phyloP scores from a whole-genome alignment of 371 early-diverging fungal genomes.

The Lichtheimia corymbifera region DNA sequence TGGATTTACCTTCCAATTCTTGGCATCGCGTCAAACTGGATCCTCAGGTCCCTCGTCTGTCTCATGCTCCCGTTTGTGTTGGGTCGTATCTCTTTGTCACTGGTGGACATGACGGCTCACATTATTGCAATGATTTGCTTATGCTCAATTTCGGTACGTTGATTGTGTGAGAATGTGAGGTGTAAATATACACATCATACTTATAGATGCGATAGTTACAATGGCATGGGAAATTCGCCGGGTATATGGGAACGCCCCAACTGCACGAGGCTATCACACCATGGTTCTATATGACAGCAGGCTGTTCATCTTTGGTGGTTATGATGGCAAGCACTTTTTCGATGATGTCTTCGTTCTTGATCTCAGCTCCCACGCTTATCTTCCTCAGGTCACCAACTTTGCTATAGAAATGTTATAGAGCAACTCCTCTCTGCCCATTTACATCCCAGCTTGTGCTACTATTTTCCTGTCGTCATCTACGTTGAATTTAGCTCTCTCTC shows the following conservation, averaged over 20 bases:
- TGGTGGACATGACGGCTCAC: conserved; percentile 84
- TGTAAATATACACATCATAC: conserved; percentile 7
- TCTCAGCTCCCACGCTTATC: conserved; percentile 73
- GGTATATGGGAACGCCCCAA: conserved; percentile 72
- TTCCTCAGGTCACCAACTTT: conserved; percentile 67
- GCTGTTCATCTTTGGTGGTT: conserved; percentile 84
- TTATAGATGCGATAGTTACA: conserved; percentile 45
- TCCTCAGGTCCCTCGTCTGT: conserved; percentile 68
- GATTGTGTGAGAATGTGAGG: background rate
- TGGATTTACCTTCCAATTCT: conserved; percentile 55
- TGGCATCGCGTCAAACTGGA: conserved; percentile 65
- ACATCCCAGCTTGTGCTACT: conserved; percentile 1
- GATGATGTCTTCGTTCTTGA: conserved; percentile 82
- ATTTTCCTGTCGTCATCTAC: background rate
- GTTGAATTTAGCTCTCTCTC: too few species aligned
- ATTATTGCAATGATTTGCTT: conserved; percentile 75
- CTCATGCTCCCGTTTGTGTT: conserved; percentile 79
- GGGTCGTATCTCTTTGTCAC: conserved; percentile 86
- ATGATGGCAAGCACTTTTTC: conserved; percentile 78
- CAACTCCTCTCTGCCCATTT: too few species aligned
- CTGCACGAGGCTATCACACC: conserved; percentile 86
- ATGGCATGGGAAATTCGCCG: conserved; percentile 81
- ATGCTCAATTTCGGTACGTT: conserved; percentile 75
- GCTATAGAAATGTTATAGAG: conserved; percentile 26
- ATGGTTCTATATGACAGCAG: conserved; percentile 77